Evolutionary conservation across 2,329 filamentous ascomycete genomes (phyloP).

Genomic region (Paecilomyces dactylethromorphus): DNA sequence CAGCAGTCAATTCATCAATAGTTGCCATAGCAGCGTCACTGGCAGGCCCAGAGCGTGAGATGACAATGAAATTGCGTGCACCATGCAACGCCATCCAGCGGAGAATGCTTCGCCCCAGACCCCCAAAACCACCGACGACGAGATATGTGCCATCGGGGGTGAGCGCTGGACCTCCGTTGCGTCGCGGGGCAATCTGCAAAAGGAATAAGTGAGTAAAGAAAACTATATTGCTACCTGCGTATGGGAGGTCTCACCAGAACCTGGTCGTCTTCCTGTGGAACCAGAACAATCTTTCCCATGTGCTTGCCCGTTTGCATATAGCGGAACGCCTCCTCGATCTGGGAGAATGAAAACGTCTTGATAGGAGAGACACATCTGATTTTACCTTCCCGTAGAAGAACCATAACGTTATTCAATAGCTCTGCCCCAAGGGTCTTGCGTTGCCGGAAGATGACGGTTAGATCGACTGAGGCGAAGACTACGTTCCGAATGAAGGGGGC

Average conservation of each 20-base stretch:
- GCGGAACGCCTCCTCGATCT: conserved; percentile 14
- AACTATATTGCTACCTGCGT: no score
- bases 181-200: not conserved
- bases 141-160: conserved; percentile 42
- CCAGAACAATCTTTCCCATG: conserved; percentile 16
- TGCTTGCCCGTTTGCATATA: conserved; percentile 24
- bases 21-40: conserved; percentile 14
- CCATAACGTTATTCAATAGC: not conserved
- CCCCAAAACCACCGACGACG: conserved; percentile 50
- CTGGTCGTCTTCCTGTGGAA: not conserved
- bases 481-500: conserved; percentile 15
- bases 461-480: conserved; percentile 13
- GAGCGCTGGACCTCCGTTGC: not conserved
- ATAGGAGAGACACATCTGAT: conserved; percentile 6
- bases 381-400: conserved; percentile 1
- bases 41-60: conserved; percentile 44
- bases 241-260: conserved; percentile 3
- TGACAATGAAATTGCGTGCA: conserved; percentile 44
- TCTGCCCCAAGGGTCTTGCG: not conserved
- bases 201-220: conserved; percentile 6
- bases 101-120: conserved; percentile 48
- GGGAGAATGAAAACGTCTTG: conserved; percentile 6
- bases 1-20: conserved; percentile 6
- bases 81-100: conserved; percentile 43
- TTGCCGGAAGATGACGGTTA: conserved; percentile 4